Base-by-base conservation (phyloP, 192 early-diverging fungal species). In the Podila verticillata region DNA sequence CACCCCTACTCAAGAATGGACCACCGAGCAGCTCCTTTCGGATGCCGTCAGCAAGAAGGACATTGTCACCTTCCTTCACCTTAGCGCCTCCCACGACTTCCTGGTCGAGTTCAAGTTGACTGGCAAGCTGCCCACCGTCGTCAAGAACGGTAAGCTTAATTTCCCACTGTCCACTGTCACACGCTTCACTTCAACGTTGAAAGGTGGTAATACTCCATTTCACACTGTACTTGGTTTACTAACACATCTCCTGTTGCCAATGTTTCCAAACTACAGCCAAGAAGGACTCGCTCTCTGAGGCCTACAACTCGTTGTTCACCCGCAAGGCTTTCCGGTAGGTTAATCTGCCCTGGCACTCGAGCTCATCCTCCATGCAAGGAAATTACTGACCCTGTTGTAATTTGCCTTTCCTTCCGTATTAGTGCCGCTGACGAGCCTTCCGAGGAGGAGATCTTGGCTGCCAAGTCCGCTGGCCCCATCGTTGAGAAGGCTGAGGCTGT, bases 21-120 rank as follows among this genome's bases (percentile, higher is more conserved):
- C 89, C 22, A 75, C 49, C 57, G 92, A 84, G 61, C 85, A 94
- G 73, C 75, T 93, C 30, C 81, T 71, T 36, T 82, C 87, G 24
- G 91, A 93, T 70, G 72, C 69, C 44, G 90, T 94, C 49, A 87
- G 88, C 75, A 93, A 93, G 74, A 93, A 93, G 84, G 92, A 92
- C 54, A 84, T 94, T 29, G 84, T 90, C 30, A 74, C 80, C 26
- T 93, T 85, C 70, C 72, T 94, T 35, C 93, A 93, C 39, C 87
- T 88, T 28, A 85, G 75, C 60, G 92, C 87, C 57, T 89, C 73
- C 54, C 90, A 74, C 12, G 66, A 87, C 68, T 93, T 92, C 66
- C 85, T 92, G 39, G 79, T 90, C 26, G 83, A 86, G 48, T 83
- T 87, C 72, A 93, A 92, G 84, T 83, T 93, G 30, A 91, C 92